Conservation (phyloP, 2,329 filamentous ascomycete species). For the Pyricularia grisea region DNA sequence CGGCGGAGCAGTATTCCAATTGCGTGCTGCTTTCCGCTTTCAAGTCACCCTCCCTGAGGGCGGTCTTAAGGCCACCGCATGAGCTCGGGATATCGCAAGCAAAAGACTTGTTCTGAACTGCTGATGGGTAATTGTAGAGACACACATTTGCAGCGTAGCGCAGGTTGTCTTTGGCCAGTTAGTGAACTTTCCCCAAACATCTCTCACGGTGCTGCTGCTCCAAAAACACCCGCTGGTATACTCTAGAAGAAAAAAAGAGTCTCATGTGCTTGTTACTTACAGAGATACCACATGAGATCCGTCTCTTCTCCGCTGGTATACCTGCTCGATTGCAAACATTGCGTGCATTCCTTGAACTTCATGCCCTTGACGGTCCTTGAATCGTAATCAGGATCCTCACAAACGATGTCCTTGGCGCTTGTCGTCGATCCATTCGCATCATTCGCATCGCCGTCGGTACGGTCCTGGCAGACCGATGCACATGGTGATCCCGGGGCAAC, state of each 20-base stretch:
- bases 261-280: constrained; percentile 22
- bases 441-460: constrained; percentile 19
- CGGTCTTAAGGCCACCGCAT: constrained; percentile 28
- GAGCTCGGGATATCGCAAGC: constrained; percentile 32
- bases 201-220: neutral
- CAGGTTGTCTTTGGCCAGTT: constrained; percentile 32
- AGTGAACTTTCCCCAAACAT: constrained; percentile 6
- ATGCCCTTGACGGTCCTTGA: constrained; percentile 24
- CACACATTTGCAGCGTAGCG: constrained; percentile 38
- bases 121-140: constrained; percentile 26
- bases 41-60: constrained; percentile 25
- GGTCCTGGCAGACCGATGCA: constrained; percentile 35
- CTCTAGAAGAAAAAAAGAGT: neutral
- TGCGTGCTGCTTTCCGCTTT: constrained; percentile 14
- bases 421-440: constrained; percentile 29
- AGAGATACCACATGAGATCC: constrained; percentile 36
- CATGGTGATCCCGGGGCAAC: constrained; percentile 43
- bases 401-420: constrained; percentile 35
- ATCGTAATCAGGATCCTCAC: constrained; percentile 30
- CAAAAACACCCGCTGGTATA: neutral
- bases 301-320: constrained; percentile 26
- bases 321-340: constrained; percentile 36
- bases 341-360: constrained; percentile 35
- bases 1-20: constrained; percentile 32
- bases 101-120: constrained; percentile 23